A percentile compares a stretch with the other conserved stretches of the same genome.
phyloP scores from a whole-genome alignment of 1,139 yeast genomes.

The Hyphopichia wangnamkhiaoensis region DNA sequence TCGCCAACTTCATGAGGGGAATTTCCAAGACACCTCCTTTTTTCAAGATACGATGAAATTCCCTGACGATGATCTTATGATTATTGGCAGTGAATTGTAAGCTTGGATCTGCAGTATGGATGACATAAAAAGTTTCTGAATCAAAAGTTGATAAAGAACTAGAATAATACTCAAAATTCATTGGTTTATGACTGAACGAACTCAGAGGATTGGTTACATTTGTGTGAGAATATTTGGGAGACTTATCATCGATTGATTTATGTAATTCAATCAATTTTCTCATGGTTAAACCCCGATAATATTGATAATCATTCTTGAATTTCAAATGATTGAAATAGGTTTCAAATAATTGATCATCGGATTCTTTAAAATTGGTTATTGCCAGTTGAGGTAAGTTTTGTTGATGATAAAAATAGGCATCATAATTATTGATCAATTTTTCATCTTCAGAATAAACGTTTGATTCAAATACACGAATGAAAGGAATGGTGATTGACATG shows the following conservation, averaged over 20 bases:
- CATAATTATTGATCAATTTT: constrained; percentile 16
- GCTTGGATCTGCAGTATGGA: constrained; percentile 39
- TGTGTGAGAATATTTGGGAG: constrained; percentile 18
- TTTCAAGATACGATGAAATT: constrained; percentile 39
- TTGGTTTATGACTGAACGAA: constrained; percentile 29
- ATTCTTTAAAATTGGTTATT: constrained; percentile 22
- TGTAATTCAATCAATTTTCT: constrained; percentile 33
- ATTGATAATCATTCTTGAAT: constrained; percentile 25
- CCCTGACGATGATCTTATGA: constrained; percentile 26
- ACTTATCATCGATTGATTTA: constrained; percentile 22
- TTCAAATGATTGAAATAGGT: constrained; percentile 26
- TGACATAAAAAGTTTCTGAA: constrained; percentile 33
- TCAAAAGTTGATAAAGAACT: constrained; percentile 30
- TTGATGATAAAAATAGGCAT: constrained; percentile 16
- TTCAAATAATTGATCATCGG: constrained; percentile 27
- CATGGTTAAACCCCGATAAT: constrained; percentile 24
- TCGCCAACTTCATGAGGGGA: constrained; percentile 29
- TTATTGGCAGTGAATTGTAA: constrained; percentile 32
- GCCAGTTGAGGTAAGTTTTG: constrained; percentile 6
- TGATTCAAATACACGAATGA: constrained; percentile 36
- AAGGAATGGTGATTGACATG: constrained; percentile 38
- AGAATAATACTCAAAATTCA: constrained; percentile 38
- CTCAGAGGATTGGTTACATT: constrained; percentile 19
- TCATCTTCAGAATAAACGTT: constrained; percentile 32
- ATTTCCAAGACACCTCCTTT: constrained; percentile 38